Base-by-base conservation (phyloP, 139 green algal species). In the Eudorina sp. region DNA sequence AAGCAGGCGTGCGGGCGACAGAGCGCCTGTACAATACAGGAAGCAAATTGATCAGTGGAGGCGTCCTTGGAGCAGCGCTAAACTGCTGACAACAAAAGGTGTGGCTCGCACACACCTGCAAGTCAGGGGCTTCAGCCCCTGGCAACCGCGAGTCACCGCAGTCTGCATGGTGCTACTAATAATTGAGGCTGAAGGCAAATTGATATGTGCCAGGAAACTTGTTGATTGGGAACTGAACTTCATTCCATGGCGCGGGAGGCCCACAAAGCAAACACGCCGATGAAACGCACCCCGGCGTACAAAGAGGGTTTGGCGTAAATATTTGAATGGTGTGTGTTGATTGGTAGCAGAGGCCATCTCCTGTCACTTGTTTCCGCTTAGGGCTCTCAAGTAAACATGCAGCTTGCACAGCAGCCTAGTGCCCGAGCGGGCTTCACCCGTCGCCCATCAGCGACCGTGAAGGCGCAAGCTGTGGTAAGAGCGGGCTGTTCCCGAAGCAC, bases 381-480 rank as follows among this genome's bases (percentile, higher is more conserved):
- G 38, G 70, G 14, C 70, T 79, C 41, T 79, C 16, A 14, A 7
- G 43, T 27, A 64, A 83, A 51, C 11, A 83, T 83, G 75, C 46
- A 48, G n/a, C 31, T 68, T 31, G 34, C 75, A 58, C 75, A 83
- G 46, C 75, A 48, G 48, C 6, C 75, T 6, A 43, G 34, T 29
- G 16, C 79, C 18, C 79, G 60, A 34, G 14, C 36, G 7, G 60
- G 79, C 60, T 19, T 76, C 0, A 64, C 41, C 58, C 79, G 79
- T 34, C 79, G 79, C 43, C 18, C 79, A 0, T 18, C 41, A 27
- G 27, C 48, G 18, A 38, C 4, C 31, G 38, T 87, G 14, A 51
- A 25, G 46, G 81, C 81, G 3, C 80, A 86, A 45, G 64, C 81
- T 40, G 64, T 87, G 62, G 81, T 87, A 40, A 78, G 81, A 23